A percentile compares a stretch with the other conserved stretches of the same genome.
phyloP scores from a whole-genome alignment of 2,329 filamentous ascomycete species.

The Dendryphion nanum region DNA sequence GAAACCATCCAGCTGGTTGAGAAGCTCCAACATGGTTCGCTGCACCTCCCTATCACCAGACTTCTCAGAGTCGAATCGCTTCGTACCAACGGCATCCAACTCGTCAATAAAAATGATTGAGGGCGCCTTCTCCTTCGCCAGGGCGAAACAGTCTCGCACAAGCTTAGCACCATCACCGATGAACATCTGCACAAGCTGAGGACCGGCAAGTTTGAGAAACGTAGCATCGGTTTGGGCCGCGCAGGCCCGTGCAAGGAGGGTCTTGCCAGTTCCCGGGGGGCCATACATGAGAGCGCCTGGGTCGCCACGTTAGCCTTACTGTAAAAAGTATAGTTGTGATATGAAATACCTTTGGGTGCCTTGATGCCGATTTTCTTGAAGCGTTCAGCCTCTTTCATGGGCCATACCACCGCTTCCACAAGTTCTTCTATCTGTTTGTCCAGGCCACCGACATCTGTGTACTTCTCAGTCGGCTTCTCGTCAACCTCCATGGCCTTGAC shows the following conservation, averaged over 20 bases:
- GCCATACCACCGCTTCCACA: constrained; percentile 98
- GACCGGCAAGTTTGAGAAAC: constrained; percentile 96
- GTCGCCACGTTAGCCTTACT: neutral
- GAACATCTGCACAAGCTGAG: constrained; percentile 99
- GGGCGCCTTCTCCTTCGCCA: constrained; percentile 97
- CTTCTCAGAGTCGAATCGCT: constrained; percentile 98
- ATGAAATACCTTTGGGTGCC: constrained; percentile 81
- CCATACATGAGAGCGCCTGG: constrained; percentile 94
- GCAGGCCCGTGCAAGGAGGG: constrained; percentile 88
- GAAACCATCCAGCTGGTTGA: constrained; percentile 98
- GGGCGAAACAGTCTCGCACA: constrained; percentile 93
- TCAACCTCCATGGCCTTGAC: constrained; percentile 99
- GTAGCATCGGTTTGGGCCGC: constrained; percentile 97
- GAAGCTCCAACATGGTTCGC: constrained; percentile 95
- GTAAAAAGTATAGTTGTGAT: neutral
- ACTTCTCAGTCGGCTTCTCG: constrained; percentile 99
- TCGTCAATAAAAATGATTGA: constrained; percentile 99
- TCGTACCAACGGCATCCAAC: constrained; percentile 95
- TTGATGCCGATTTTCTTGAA: constrained; percentile 99
- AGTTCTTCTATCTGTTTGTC: constrained; percentile 99
- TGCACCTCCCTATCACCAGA: constrained; percentile 97
- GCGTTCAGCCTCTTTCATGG: constrained; percentile 98
- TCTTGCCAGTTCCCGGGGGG: constrained; percentile 86
- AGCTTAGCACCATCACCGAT: constrained; percentile 98
- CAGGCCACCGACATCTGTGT: constrained; percentile 93